Conservation (phyloP, 345 rosid genomes). For the Trapa incisa region DNA sequence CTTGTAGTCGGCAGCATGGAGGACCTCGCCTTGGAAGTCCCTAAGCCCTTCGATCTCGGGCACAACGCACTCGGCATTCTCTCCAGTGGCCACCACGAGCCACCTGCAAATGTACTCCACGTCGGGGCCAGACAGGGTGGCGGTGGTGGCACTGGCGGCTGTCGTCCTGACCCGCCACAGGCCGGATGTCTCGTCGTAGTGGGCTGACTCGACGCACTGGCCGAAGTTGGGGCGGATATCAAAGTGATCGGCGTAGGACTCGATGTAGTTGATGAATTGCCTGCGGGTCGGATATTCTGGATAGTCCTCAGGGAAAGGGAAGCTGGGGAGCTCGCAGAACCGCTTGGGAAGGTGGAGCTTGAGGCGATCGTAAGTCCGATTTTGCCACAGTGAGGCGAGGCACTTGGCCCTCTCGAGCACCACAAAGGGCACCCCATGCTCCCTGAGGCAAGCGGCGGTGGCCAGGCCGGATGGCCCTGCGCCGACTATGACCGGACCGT, state of each 20-base stretch:
- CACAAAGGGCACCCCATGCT: slow-evolving; percentile 64
- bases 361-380: slow-evolving; percentile 68
- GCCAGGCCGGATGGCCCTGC: slow-evolving; percentile 79
- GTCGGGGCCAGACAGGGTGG: slow-evolving; percentile 16
- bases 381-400: slow-evolving; percentile 84
- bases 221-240: slow-evolving; percentile 51
- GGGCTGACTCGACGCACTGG: slow-evolving; percentile 61
- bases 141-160: slow-evolving; percentile 13
- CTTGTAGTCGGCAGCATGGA: slow-evolving; percentile 29
- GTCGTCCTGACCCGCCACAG: slow-evolving; percentile 63
- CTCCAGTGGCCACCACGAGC: slow-evolving; percentile 80
- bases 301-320: too few species aligned
- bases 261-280: slow-evolving; percentile 13
- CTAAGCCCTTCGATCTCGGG: slow-evolving; percentile 33
- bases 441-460: slow-evolving; percentile 49
- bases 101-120: slow-evolving; percentile 66
- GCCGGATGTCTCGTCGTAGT: slow-evolving; percentile 49
- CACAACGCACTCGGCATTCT: slow-evolving; percentile 15
- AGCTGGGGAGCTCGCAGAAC: slow-evolving; percentile 37
- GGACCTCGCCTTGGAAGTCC: slow-evolving; percentile 26
- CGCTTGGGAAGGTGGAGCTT: slow-evolving; percentile 85
- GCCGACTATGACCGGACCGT: slow-evolving; percentile 19
- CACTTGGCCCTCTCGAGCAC: slow-evolving; percentile 66
- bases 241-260: slow-evolving; percentile 42
- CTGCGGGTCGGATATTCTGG: too few species aligned